Percentiles rank a stretch among this genome's conserved stretches.
Evolutionary conservation across 164 flowering plant species (phyloP).

Genomic region (Stephania yunnanensis): DNA sequence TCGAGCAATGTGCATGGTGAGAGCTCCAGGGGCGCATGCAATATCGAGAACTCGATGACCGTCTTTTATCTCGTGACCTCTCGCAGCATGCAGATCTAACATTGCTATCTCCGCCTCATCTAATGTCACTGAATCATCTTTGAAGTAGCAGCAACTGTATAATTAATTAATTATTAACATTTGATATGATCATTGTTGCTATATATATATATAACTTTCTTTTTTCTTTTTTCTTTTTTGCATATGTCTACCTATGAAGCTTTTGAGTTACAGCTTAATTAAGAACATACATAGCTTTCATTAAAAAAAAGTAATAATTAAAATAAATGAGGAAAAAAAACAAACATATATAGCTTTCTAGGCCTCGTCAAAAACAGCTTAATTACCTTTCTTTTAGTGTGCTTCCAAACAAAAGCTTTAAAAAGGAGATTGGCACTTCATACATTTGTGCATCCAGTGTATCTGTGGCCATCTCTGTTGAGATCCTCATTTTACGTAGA

Average conservation of each 20-base stretch:
- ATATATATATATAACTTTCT: no score
- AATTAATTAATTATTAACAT: background rate
- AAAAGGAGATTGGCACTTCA: conserved; percentile 10
- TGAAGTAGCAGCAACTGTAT: background rate
- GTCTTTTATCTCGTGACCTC: conserved; percentile 7
- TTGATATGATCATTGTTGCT: conserved; percentile 2
- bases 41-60: conserved; percentile 7
- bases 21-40: conserved; percentile 6
- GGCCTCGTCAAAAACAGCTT: no score
- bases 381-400: no score
- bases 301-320: no score
- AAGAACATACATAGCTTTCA: no score
- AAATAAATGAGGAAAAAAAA: no score
- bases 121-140: background rate
- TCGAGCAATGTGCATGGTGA: background rate
- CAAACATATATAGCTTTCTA: no score
- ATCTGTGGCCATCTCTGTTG: conserved; percentile 2
- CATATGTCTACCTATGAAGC: no score
- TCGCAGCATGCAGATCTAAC: conserved; percentile 7
- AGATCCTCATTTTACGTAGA: conserved; percentile 11
- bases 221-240: no score
- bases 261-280: no score
- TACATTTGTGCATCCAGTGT: conserved; percentile 3
- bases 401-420: conserved; percentile 6
- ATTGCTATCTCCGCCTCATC: conserved; percentile 5